A percentile compares a stretch with the other conserved stretches of the same genome.
Evolutionary conservation across 2,329 filamentous ascomycete species (phyloP).

Genomic region (Exserohilum turcica): DNA sequence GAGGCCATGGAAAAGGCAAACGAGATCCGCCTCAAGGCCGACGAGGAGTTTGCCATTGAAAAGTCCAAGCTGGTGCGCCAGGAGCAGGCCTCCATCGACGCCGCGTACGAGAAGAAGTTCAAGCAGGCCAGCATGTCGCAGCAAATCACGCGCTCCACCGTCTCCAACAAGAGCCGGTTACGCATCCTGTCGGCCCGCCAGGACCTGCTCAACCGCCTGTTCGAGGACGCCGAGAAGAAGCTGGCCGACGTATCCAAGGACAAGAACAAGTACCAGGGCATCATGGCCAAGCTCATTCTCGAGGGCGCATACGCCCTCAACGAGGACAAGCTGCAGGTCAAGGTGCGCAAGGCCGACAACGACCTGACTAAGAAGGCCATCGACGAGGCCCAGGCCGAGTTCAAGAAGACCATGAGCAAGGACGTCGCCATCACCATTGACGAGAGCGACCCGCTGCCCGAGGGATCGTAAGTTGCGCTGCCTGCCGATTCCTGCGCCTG

Average conservation of each 20-base stretch:
- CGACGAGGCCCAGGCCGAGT: constrained; percentile 76
- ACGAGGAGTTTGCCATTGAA: constrained; percentile 98
- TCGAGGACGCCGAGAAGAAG: constrained; percentile 77
- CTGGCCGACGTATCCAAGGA: constrained; percentile 70
- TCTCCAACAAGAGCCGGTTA: constrained; percentile 94
- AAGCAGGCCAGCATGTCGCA: constrained; percentile 98
- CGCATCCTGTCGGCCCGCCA: constrained; percentile 85
- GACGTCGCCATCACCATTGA: constrained; percentile 74
- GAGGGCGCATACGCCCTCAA: constrained; percentile 88
- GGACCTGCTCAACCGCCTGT: constrained; percentile 87
- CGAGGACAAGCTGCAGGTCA: constrained; percentile 76
- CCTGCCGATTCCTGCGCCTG: fast-evolving
- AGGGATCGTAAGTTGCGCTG: constrained; percentile 72
- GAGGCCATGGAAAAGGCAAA: constrained; percentile 96
- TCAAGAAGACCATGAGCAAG: constrained; percentile 76
- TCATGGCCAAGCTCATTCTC: constrained; percentile 80
- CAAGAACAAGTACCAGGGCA: constrained; percentile 72
- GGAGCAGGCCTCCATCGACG: constrained; percentile 91
- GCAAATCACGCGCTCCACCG: constrained; percentile 95
- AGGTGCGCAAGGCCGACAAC: constrained; percentile 79
- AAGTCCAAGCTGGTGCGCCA: constrained; percentile 98
- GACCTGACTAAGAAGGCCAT: constrained; percentile 78
- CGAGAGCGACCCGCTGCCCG: constrained; percentile 77
- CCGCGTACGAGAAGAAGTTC: constrained; percentile 96
- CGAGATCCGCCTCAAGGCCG: constrained; percentile 97